Conservation (phyloP, 352 stramenopile species). For the Phytopythium cucurbitacearum region DNA sequence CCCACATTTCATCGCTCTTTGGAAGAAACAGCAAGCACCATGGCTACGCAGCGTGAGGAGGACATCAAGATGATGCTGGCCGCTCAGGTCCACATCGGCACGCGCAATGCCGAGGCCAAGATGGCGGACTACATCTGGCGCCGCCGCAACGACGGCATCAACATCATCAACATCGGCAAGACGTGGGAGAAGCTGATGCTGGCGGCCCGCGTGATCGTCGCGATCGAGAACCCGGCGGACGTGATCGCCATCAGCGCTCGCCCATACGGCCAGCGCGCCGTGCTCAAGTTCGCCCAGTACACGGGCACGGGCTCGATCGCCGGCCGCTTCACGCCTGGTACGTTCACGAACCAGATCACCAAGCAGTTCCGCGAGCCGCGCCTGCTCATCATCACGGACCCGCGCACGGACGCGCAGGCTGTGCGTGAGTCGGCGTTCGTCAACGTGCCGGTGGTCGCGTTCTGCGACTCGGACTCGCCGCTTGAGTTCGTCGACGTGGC, state of each 20-base stretch:
- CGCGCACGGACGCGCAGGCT: constrained; percentile 95
- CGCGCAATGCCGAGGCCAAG: constrained; percentile 97
- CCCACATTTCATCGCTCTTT: constrained; percentile 44
- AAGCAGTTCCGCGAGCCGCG: constrained; percentile 99
- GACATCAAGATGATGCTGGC: constrained; percentile 99
- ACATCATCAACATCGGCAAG: constrained; percentile 99
- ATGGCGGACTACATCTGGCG: constrained; percentile 99
- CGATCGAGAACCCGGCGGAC: constrained; percentile 99
- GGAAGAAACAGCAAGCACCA: constrained; percentile 51
- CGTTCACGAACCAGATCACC: constrained; percentile 99
- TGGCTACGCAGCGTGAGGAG: constrained; percentile 94
- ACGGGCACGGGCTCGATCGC: constrained; percentile 97
- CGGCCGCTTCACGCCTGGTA: constrained; percentile 99
- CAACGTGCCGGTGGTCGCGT: constrained; percentile 99
- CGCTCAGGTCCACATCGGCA: constrained; percentile 99
- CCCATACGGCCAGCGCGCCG: constrained; percentile 98
- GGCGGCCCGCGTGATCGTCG: constrained; percentile 98
- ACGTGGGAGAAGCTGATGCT: constrained; percentile 99
- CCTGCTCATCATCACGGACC: constrained; percentile 99
- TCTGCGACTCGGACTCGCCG: constrained; percentile 99
- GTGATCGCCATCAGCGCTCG: constrained; percentile 99
- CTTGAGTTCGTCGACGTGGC: constrained; percentile 99
- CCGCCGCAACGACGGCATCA: constrained; percentile 97
- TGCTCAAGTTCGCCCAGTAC: constrained; percentile 99
- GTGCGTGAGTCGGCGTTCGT: constrained; percentile 99